Percentiles rank a stretch among this genome's conserved stretches.
phyloP scores from a whole-genome alignment of 2,329 filamentous ascomycete species.

The Parascedosporium putredinis region DNA sequence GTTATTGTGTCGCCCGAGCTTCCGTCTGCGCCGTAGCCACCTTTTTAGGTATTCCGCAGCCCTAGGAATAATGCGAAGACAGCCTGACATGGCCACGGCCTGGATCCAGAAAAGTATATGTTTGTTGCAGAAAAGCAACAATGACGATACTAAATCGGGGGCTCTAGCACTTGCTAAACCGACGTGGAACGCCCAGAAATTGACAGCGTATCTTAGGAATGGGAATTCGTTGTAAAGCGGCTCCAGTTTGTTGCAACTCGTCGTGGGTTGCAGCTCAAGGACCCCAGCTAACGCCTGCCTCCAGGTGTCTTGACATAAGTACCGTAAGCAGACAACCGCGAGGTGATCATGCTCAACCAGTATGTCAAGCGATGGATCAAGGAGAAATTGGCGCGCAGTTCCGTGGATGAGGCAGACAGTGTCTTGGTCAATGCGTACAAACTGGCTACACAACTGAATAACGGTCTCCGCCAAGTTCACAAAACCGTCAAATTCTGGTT shows the following conservation, averaged over 20 bases:
- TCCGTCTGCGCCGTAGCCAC: background rate
- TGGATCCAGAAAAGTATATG: slow-evolving; percentile 3
- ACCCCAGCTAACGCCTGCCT: background rate
- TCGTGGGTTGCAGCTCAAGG: background rate
- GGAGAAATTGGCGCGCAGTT: background rate
- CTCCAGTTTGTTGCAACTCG: background rate
- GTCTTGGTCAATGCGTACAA: background rate
- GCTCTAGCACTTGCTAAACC: background rate
- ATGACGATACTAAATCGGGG: background rate
- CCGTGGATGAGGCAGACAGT: background rate
- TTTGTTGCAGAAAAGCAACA: background rate
- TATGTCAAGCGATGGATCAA: background rate
- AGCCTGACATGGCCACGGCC: background rate
- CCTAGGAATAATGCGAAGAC: background rate
- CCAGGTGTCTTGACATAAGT: background rate
- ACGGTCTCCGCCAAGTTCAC: background rate
- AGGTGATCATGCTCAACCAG: background rate
- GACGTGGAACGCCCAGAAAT: slow-evolving; percentile 4
- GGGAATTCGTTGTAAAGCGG: background rate
- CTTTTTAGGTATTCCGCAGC: background rate
- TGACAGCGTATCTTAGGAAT: background rate
- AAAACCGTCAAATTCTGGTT: background rate
- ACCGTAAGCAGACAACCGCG: background rate
- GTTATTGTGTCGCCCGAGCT: background rate
- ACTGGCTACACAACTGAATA: background rate